A percentile compares a stretch with the other conserved stretches of the same genome.
phyloP scores from a whole-genome alignment of 768 basidiomycete genomes.

The Hericium alpestre region DNA sequence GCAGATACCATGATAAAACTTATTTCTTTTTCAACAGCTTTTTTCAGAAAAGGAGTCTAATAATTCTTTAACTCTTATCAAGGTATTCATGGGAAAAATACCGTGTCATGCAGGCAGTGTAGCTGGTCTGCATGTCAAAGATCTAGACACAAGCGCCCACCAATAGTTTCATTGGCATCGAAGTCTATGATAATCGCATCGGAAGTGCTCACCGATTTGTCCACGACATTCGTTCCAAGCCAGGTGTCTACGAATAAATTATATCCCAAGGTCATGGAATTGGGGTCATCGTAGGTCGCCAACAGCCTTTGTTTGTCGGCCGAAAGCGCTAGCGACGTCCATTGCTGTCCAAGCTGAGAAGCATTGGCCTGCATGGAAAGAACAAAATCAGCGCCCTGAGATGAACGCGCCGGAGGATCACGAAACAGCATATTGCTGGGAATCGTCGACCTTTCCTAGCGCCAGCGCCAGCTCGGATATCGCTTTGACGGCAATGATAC shows the following conservation, averaged over 20 bases:
- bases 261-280: conserved; percentile 25
- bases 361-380: conserved; percentile 37
- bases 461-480: conserved; percentile 44
- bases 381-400: no score
- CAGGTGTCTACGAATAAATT: conserved; percentile 33
- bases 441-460: conserved; percentile 12
- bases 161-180: no score
- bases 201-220: background rate
- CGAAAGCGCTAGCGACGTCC: conserved; percentile 42
- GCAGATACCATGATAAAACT: no score
- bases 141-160: no score
- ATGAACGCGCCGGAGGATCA: background rate
- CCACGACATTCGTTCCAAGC: conserved; percentile 20
- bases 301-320: conserved; percentile 31
- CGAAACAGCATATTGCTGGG: conserved; percentile 19
- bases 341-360: conserved; percentile 39
- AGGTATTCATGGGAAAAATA: no score
- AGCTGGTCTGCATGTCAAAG: no score
- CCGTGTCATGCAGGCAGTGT: no score
- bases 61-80: no score
- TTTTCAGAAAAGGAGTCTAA: no score
- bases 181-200: background rate
- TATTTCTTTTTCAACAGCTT: no score
- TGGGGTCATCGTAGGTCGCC: background rate
- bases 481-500: conserved; percentile 54